These are phyloP conservation scores for Penicillium sp. DNA, from an alignment of 2,329 filamentous ascomycete genomes.

Conservation along the genomic window DNA sequence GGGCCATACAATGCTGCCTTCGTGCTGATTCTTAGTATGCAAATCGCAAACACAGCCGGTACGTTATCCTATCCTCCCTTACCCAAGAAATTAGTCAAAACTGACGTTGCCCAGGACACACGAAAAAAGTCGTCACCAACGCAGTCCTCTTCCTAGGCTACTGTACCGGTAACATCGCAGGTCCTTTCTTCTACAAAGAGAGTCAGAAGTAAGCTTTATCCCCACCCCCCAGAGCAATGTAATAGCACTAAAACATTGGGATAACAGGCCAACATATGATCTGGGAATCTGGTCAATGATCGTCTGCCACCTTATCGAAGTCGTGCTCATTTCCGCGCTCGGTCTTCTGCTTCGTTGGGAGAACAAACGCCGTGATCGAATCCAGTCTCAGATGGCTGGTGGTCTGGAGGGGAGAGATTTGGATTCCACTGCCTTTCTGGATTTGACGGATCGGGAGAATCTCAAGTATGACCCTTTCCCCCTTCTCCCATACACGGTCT, in stretches of 20 bases:
- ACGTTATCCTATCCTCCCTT: no score
- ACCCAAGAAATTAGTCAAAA: no score
- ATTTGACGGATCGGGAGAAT: constrained; percentile 49
- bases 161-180: constrained; percentile 53
- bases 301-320: constrained; percentile 47
- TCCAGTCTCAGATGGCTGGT: constrained; percentile 41
- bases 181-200: constrained; percentile 54
- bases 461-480: constrained; percentile 34
- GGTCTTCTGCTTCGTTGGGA: constrained; percentile 43
- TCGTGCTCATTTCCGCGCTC: constrained; percentile 39
- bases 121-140: constrained; percentile 58
- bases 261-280: constrained; percentile 37
- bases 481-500: no score
- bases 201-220: no score
- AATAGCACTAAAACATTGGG: neutral
- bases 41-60: constrained; percentile 40
- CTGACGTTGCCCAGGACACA: no score
- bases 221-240: no score
- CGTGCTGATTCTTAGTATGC: constrained; percentile 43
- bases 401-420: constrained; percentile 42
- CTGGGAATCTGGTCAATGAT: constrained; percentile 52
- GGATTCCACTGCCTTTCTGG: constrained; percentile 45
- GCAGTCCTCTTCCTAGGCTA: constrained; percentile 53
- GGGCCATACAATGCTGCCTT: constrained; percentile 50
- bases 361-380: constrained; percentile 43